phyloP scores from a whole-genome alignment of 1,284 basidiomycete species.

The Fomes fomentarius region DNA sequence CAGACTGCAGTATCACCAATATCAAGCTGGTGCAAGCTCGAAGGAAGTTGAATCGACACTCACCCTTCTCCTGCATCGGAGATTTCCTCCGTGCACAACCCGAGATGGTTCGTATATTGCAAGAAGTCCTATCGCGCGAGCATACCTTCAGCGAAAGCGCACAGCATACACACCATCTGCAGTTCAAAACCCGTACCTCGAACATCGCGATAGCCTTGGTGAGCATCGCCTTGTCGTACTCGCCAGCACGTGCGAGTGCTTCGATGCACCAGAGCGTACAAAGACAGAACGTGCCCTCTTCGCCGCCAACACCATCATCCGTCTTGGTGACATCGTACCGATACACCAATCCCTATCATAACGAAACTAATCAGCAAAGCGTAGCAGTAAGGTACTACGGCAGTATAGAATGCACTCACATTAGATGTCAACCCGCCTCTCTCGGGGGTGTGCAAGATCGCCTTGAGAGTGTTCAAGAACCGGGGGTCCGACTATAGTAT shows the following conservation, averaged over 20 bases:
- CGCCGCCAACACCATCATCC: conserved; percentile 91
- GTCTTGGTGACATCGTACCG: conserved; percentile 82
- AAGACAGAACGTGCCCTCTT: conserved; percentile 85
- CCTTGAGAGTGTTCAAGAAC: conserved; percentile 81
- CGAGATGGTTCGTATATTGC: conserved; percentile 85
- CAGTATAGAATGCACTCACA: conserved; percentile 42
- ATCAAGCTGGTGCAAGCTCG: background rate
- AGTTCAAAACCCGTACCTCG: conserved; percentile 53
- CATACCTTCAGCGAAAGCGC: background rate
- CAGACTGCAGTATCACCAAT: conserved; percentile 49
- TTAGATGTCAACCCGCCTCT: conserved; percentile 88
- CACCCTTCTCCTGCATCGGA: conserved; percentile 79
- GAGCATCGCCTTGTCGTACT: conserved; percentile 71
- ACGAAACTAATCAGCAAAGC: background rate
- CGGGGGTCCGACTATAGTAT: conserved; percentile 90
- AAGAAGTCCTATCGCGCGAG: conserved; percentile 60
- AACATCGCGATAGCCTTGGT: conserved; percentile 79
- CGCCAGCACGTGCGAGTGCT: conserved; percentile 83
- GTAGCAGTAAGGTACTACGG: background rate
- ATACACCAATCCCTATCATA: conserved; percentile 65
- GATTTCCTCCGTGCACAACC: conserved; percentile 84
- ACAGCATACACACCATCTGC: background rate
- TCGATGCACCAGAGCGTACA: conserved; percentile 88
- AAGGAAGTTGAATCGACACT: conserved; percentile 23
- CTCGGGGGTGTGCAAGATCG: conserved; percentile 83